Conservation (phyloP, 345 rosid genomes). For the Eucalyptus marginata region DNA sequence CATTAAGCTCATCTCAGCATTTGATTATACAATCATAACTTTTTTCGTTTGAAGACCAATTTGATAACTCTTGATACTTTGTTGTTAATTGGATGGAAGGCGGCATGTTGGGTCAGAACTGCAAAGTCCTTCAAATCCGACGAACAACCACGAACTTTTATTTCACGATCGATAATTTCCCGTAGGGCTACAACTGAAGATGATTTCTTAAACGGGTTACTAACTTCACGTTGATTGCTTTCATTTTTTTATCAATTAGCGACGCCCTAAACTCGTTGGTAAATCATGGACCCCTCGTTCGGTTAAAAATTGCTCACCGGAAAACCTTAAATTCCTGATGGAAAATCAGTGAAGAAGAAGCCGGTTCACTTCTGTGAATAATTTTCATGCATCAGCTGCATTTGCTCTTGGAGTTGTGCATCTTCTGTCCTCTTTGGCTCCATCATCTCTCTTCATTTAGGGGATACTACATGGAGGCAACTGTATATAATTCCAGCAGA, state of each 20-base stretch:
- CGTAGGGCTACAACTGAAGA: background rate
- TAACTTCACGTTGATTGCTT: background rate
- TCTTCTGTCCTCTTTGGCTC: background rate
- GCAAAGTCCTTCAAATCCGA: background rate
- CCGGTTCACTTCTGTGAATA: background rate
- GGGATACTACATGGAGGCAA: background rate
- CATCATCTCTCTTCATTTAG: background rate
- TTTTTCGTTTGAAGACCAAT: background rate
- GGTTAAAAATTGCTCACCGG: background rate
- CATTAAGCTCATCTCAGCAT: background rate
- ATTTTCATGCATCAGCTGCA: background rate
- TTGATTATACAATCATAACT: background rate
- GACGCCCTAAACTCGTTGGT: background rate
- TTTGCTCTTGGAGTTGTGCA: background rate
- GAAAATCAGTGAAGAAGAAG: background rate
- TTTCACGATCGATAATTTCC: background rate
- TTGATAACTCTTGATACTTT: background rate
- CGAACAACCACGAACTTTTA: background rate
- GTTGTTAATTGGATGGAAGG: background rate
- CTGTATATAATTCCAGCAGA: background rate
- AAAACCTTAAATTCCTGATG: background rate
- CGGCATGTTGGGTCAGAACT: accelerated
- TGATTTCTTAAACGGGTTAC: background rate
- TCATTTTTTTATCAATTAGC: background rate
- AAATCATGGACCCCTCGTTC: background rate